Base-by-base conservation (phyloP, 208 protist species). In the Leptomonas pyrrhocoris region DNA sequence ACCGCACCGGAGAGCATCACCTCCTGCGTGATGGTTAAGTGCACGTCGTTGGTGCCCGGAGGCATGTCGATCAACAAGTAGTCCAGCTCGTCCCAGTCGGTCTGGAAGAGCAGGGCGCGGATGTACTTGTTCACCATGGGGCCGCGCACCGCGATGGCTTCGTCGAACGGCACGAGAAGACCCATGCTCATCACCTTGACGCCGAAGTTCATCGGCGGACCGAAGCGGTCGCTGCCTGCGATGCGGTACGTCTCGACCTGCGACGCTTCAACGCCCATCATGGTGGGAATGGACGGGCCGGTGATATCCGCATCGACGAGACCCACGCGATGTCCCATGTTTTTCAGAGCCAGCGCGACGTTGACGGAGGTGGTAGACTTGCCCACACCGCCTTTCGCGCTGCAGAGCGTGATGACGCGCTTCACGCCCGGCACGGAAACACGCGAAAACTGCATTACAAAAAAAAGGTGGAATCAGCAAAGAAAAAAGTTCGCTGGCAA, bases 121-220 rank as follows among this genome's bases (percentile, higher is more conserved):
- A 98, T 87, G 67, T 95, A 94, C 67, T 90, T 90, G 74, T 93
- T 94, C 46, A 97, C 83, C 90, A 96, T 94, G 9, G 95, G 95
- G 0, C 95, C 95, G 8, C 95, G 84, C 67, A 95, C 88, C 21
- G 95, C 90, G n/a, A 96, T 92, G 57, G 93, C 89, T 68, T 95
- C 88, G 68, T 97, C 90, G 25, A 88, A 85, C 5, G 85, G 83
- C 18, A 98, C 86, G 42, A 95, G 64, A 48, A 97, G 89, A 3
- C 95, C 95, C 89, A 98, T 96, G 57, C 77, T 89, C 92, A 98
- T 97, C 23, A 93, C 83, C 78, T 93, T 94, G 31, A 98, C 81
- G 51, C 93, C 93, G 65, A 94, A 97, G 76, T 98, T 97, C 77
- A 84, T 85, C 8, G 86, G 83, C 19, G 94, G 91, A 0, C 80